Evolutionary conservation across 1,139 yeast species (phyloP).

Genomic region (Scheffersomyces cryptocercus): DNA sequence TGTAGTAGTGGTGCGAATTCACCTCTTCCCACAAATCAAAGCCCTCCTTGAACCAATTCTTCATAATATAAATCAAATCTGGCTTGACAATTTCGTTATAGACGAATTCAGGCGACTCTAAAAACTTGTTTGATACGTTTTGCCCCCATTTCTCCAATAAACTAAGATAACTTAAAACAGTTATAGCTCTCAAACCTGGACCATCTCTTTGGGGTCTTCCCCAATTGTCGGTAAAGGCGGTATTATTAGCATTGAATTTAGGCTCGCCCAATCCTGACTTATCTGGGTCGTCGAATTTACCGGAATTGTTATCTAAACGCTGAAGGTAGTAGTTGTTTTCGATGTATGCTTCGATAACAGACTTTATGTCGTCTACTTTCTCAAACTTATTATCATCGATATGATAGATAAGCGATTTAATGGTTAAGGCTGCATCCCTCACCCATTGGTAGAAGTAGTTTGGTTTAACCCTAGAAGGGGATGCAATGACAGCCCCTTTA

Average conservation of each 20-base stretch:
- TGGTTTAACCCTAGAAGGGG: slow-evolving; percentile 70
- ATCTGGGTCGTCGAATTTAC: slow-evolving; percentile 47
- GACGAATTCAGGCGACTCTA: slow-evolving; percentile 31
- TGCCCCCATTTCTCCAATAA: slow-evolving; percentile 34
- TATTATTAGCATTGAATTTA: slow-evolving; percentile 68
- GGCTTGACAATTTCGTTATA: slow-evolving; percentile 60
- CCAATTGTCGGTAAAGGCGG: slow-evolving; percentile 68
- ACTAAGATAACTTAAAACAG: slow-evolving; percentile 60
- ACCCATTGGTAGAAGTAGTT: slow-evolving; percentile 90
- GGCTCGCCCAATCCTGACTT: slow-evolving; percentile 83
- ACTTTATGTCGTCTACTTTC: slow-evolving; percentile 25
- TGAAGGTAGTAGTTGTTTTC: slow-evolving; percentile 61
- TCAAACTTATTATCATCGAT: slow-evolving; percentile 37
- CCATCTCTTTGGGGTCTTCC: slow-evolving; percentile 98
- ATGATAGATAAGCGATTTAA: slow-evolving; percentile 61
- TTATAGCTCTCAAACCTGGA: slow-evolving; percentile 76
- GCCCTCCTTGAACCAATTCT: slow-evolving; percentile 64
- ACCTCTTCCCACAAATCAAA: slow-evolving; percentile 97
- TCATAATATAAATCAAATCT: slow-evolving; percentile 66
- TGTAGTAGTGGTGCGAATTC: slow-evolving; percentile 72
- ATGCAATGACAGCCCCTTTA: slow-evolving; percentile 78
- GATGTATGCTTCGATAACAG: slow-evolving; percentile 59
- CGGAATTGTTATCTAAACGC: slow-evolving; percentile 67
- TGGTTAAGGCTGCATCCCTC: slow-evolving; percentile 84
- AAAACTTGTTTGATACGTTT: slow-evolving; percentile 22